Base-by-base conservation (phyloP, 1,284 basidiomycete genomes). In the Ganoderma sinense region DNA sequence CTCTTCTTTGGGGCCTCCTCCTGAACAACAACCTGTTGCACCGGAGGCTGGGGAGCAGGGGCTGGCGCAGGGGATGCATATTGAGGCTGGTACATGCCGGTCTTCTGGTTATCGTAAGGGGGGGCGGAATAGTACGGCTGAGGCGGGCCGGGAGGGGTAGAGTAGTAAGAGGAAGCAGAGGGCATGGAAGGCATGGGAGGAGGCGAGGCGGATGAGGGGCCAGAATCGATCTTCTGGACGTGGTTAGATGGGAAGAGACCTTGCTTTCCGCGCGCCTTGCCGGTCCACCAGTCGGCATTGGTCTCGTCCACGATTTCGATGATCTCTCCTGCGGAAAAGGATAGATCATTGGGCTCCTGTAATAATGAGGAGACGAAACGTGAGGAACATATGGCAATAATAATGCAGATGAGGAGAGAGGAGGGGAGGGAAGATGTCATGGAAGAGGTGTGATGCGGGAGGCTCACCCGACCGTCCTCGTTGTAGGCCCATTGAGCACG, bases 221-320 rank as follows among this genome's bases (percentile, higher is more conserved):
- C 60, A 2, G 72, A 62, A 66, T 77, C 78, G 43, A 87, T 74
- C 75, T 85, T 88, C 79, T 90, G 87, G 51, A 91, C 89, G 68
- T 91, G 82, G 74, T 87, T 89, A 41, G 88, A 83, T 33, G 89
- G 91, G 79, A 93, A 91, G 40, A 92, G 80, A 1, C 89, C 91
- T 71, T 89, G 85, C 69, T 80, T 84, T 20, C 90, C 91, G 43
- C 86, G 84, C 66, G 83, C 75, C 64, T 80, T 82, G n/a, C 89
- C 89, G 55, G 84, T 87, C 89, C 89, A 91, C 90, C 90, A 91
- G 73, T 91, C 89, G 0, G 79, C 71, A 69, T 91, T 91, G n/a
- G 85, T 88, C 76, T 90, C 87, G 43, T 86, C 84, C 40, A 87
- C 77, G 51, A 91, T 83, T 68, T 90, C 88, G 74, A 91, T 86